A percentile compares a stretch with the other conserved stretches of the same genome.
Conservation (phyloP, 202 grass and related monocot genomes). For the Dendrocalamus latiflorus region DNA sequence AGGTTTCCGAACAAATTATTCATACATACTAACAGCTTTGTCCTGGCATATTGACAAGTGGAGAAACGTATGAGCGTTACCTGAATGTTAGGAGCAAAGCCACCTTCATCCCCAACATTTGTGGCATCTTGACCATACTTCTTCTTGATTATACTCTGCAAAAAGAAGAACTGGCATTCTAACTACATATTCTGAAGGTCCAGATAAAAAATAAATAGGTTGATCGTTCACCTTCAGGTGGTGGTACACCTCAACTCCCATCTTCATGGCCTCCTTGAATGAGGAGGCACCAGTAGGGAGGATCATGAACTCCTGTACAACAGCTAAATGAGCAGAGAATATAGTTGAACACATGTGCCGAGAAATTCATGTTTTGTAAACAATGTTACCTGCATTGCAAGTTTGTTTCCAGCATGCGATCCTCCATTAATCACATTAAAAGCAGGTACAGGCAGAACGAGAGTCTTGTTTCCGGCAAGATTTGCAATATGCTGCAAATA, state of each 20-base stretch:
- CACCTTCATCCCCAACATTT: constrained; percentile 94
- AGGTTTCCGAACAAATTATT: not conserved
- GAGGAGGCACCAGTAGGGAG: constrained; percentile 84
- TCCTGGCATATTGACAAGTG: not conserved
- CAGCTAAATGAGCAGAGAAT: constrained; percentile 17
- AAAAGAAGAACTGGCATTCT: not conserved
- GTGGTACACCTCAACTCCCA: constrained; percentile 96
- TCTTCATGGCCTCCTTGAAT: constrained; percentile 96
- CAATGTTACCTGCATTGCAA: constrained; percentile 81
- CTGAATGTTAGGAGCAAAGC: constrained; percentile 98
- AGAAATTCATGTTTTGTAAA: not conserved
- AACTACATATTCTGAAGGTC: not conserved
- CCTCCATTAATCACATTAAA: constrained; percentile 99
- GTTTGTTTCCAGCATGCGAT: constrained; percentile 94
- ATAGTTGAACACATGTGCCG: not conserved
- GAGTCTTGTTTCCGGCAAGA: constrained; percentile 72
- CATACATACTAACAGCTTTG: not conserved
- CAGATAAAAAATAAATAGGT: not conserved
- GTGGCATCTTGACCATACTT: constrained; percentile 97
- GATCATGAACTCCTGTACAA: constrained; percentile 90
- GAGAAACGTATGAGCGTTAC: constrained; percentile 21
- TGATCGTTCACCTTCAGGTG: constrained; percentile 59
- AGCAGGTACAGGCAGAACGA: constrained; percentile 78
- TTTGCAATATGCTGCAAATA: constrained; percentile 80
- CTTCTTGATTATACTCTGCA: constrained; percentile 84